Percentiles rank a stretch among this genome's conserved stretches.
Conservation (phyloP, 2,329 filamentous ascomycete genomes). For the Trichoderma sp. region DNA sequence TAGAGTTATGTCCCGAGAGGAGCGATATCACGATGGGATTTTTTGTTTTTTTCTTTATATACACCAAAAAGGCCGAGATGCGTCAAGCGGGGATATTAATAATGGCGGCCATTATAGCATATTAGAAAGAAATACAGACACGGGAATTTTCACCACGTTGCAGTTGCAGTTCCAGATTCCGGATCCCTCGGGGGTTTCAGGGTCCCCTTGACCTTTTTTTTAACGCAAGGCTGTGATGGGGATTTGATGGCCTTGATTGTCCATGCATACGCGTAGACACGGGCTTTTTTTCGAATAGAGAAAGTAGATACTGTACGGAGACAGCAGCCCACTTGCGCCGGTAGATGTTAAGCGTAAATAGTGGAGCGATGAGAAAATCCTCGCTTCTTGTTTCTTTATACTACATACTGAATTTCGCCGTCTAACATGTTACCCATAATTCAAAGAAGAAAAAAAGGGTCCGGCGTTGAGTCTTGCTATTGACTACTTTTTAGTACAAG, state of each 20-base stretch:
- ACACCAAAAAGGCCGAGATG: not conserved
- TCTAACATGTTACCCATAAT: no score
- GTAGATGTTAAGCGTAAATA: slow-evolving; percentile 3
- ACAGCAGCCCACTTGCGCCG: not conserved
- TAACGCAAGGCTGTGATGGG: not conserved
- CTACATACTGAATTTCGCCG: no score
- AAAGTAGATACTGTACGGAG: not conserved
- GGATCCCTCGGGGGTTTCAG: not conserved
- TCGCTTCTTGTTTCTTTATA: no score
- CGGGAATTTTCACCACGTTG: not conserved
- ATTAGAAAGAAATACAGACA: slow-evolving; percentile 10
- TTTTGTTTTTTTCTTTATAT: not conserved
- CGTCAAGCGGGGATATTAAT: not conserved
- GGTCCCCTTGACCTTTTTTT: not conserved
- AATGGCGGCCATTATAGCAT: not conserved
- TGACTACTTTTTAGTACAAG: not conserved
- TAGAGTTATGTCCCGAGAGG: slow-evolving; percentile 6
- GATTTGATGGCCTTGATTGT: not conserved
- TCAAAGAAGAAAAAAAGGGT: not conserved
- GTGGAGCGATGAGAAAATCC: not conserved
- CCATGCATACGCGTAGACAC: slow-evolving; percentile 1
- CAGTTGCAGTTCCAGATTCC: not conserved
- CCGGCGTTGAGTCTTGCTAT: not conserved
- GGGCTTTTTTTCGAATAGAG: not conserved
- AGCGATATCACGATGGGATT: not conserved